Evolutionary conservation across 23 red algal genomes (phyloP).

Genomic region (Gracilaria caudata): DNA sequence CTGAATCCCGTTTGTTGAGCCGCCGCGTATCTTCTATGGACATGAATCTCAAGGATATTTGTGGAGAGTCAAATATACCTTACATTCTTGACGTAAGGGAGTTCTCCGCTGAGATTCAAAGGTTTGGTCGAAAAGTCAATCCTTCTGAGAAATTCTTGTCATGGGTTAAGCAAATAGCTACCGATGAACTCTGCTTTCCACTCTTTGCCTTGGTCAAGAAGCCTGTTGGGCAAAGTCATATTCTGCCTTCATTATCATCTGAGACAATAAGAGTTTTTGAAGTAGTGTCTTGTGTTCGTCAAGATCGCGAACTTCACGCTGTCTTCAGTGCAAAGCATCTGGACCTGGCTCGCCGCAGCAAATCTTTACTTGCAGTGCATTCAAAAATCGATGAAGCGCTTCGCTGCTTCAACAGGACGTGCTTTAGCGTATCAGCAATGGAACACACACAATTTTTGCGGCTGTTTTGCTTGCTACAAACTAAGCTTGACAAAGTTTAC

Average conservation of each 20-base stretch:
- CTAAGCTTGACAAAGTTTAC: slow-evolving; percentile 1
- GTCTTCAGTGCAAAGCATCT: slow-evolving; percentile 18
- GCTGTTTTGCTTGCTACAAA: neutral
- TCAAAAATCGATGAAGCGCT: slow-evolving; percentile 39
- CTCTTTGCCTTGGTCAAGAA: neutral
- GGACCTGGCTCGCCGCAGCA: slow-evolving; percentile 6
- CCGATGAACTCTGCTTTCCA: neutral
- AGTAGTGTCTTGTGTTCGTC: slow-evolving; percentile 31
- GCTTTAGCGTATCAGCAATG: neutral
- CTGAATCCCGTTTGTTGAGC: slow-evolving; percentile 11
- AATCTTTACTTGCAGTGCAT: slow-evolving; percentile 34
- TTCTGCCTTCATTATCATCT: slow-evolving; percentile 2
- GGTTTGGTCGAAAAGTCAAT: slow-evolving; percentile 16
- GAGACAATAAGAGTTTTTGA: slow-evolving; percentile 13
- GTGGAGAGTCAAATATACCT: slow-evolving; percentile 15
- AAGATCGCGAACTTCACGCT: slow-evolving; percentile 28
- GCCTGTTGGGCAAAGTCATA: neutral
- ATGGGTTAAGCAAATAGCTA: slow-evolving; percentile 16
- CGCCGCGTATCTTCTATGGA: slow-evolving; percentile 1
- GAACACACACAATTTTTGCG: slow-evolving; percentile 12
- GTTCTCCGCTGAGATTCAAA: slow-evolving; percentile 35
- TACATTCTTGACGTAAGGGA: slow-evolving; percentile 34
- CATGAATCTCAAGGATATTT: slow-evolving; percentile 3
- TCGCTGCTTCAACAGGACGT: slow-evolving; percentile 21
- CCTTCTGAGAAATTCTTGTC: slow-evolving; percentile 27